phyloP scores from a whole-genome alignment of 176 grass and related monocot genomes.

The Tillandsia fasciculata region DNA sequence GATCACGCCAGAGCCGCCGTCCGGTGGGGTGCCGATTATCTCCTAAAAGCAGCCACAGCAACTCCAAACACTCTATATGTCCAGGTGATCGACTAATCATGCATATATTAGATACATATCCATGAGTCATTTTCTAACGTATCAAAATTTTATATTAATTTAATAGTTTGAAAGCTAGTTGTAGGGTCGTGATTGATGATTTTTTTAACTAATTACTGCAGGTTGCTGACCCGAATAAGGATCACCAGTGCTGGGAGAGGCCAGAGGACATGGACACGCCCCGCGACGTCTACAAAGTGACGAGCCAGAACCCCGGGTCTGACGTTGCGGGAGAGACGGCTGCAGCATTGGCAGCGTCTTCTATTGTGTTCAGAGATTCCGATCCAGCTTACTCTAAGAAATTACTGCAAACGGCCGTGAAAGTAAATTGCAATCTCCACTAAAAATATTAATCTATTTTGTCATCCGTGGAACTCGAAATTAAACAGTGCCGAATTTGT shows the following conservation, averaged over 20 bases:
- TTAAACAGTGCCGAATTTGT: not conserved
- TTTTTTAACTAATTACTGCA: not conserved
- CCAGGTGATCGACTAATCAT: slow-evolving; percentile 25
- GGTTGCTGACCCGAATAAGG: slow-evolving; percentile 59
- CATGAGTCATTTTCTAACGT: not conserved
- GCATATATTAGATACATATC: not conserved
- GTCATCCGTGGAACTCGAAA: not conserved
- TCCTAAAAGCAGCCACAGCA: slow-evolving; percentile 57
- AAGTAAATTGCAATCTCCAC: not conserved
- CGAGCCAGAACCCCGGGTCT: slow-evolving; percentile 41
- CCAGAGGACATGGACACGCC: slow-evolving; percentile 74
- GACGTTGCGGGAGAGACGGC: slow-evolving; percentile 78
- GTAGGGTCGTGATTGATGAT: too few relatives aligned
- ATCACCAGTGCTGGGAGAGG: slow-evolving; percentile 63
- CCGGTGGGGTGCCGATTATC: slow-evolving; percentile 71
- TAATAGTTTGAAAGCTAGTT: not conserved
- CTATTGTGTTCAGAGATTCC: slow-evolving; percentile 36
- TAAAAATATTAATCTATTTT: not conserved
- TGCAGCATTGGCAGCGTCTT: slow-evolving; percentile 50
- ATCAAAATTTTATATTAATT: too few relatives aligned
- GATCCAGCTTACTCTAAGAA: slow-evolving; percentile 47
- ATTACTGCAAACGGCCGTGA: slow-evolving; percentile 29
- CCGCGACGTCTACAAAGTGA: slow-evolving; percentile 44
- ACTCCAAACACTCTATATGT: slow-evolving; percentile 54
- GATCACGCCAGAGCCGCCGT: slow-evolving; percentile 29